phyloP scores from a whole-genome alignment of 2,329 filamentous ascomycete genomes.

The Macrophomina phaseolina region DNA sequence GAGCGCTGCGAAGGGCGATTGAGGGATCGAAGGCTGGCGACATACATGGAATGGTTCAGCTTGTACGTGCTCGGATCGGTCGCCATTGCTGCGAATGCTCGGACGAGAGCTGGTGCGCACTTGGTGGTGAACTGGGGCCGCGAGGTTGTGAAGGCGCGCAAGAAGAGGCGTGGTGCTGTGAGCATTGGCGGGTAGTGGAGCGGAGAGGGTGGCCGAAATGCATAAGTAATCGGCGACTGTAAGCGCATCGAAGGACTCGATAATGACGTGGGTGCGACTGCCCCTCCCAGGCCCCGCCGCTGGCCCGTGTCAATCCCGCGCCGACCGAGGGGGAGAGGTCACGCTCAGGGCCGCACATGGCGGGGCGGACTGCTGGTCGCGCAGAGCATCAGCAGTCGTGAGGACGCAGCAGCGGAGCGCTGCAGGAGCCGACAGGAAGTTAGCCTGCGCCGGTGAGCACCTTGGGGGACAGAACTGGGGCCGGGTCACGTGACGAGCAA shows the following conservation, averaged over 20 bases:
- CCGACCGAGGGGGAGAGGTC: not conserved
- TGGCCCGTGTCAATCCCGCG: not conserved
- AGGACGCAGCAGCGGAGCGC: not conserved
- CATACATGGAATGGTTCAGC: constrained; percentile 63
- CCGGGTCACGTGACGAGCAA: not conserved
- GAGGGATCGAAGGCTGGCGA: not conserved
- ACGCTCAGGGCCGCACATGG: constrained; percentile 7
- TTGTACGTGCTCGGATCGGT: constrained; percentile 69
- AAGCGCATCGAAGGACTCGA: not conserved
- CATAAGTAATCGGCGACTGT: constrained; percentile 2
- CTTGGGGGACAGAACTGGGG: not conserved
- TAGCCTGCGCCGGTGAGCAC: not conserved
- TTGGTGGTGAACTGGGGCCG: constrained; percentile 23
- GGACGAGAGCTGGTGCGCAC: constrained; percentile 26
- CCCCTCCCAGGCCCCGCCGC: constrained; percentile 23
- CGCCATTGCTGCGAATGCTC: constrained; percentile 55
- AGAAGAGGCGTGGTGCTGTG: constrained; percentile 7
- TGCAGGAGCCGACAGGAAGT: not conserved
- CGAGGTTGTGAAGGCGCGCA: constrained; percentile 9
- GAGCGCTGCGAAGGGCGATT: constrained; percentile 8
- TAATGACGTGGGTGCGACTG: constrained; percentile 25
- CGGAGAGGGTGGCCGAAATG: not conserved
- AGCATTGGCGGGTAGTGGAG: constrained; percentile 16
- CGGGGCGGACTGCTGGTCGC: not conserved
- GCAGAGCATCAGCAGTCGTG: too few species aligned